Conservation (phyloP, 768 basidiomycete genomes). For the Candolleomyces aberdarensis region DNA sequence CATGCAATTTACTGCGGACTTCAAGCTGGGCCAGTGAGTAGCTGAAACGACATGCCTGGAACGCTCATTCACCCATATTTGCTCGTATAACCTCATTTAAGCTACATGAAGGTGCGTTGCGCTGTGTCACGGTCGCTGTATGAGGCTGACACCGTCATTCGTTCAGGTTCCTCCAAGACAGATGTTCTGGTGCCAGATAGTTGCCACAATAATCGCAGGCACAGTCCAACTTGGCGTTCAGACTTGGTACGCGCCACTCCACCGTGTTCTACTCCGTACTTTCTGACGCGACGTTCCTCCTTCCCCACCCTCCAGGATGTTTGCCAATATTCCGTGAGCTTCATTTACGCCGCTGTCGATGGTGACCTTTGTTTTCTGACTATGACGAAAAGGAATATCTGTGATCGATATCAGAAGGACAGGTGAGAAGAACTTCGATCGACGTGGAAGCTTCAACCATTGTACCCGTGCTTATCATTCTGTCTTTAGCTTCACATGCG, state of each 20-base stretch:
- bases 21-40: constrained; percentile 75
- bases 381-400: constrained; percentile 39
- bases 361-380: background rate
- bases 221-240: constrained; percentile 68
- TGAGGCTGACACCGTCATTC: background rate
- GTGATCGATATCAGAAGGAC: constrained; percentile 40
- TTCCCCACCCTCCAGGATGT: constrained; percentile 44
- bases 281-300: background rate
- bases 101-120: constrained; percentile 26
- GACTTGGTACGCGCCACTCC: constrained; percentile 41
- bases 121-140: background rate
- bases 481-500: constrained; percentile 46
- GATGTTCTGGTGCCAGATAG: constrained; percentile 68
- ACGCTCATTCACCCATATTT: background rate
- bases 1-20: constrained; percentile 67
- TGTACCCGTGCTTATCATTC: constrained; percentile 1
- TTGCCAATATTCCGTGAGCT: constrained; percentile 51
- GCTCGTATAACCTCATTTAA: constrained; percentile 2
- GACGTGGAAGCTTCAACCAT: background rate
- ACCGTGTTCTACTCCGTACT: background rate
- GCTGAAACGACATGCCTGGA: background rate
- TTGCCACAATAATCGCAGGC: constrained; percentile 57
- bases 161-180: constrained; percentile 55
- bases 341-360: background rate
- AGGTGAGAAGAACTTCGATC: constrained; percentile 22